Evolutionary conservation across 2,329 filamentous ascomycete species (phyloP).

Genomic region (Botrytis fragariae): DNA sequence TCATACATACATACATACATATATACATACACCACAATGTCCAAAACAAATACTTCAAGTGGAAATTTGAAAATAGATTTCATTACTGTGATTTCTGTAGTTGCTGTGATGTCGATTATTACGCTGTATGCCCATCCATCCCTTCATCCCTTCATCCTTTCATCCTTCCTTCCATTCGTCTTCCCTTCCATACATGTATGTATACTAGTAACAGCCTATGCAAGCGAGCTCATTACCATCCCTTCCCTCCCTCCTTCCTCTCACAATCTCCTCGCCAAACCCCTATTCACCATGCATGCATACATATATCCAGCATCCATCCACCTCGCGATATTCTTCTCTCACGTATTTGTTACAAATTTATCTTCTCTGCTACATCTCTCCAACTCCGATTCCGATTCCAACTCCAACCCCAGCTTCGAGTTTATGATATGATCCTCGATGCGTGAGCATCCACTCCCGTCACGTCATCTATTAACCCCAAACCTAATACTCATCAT

Average conservation of each 20-base stretch:
- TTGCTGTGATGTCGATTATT: background rate
- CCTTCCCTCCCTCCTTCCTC: too few species aligned
- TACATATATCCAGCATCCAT: background rate
- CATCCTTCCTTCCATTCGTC: background rate
- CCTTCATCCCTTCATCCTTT: background rate
- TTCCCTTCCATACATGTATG: background rate
- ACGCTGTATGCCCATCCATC: background rate
- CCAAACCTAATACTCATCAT: slow-evolving; percentile 30
- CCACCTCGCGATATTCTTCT: background rate
- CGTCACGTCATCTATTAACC: background rate
- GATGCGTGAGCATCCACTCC: background rate
- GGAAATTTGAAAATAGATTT: too few species aligned
- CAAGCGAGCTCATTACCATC: background rate
- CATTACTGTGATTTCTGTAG: background rate
- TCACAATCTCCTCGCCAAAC: background rate
- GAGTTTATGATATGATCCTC: background rate
- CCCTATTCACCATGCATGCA: too few species aligned
- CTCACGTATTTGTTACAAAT: background rate
- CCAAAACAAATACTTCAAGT: too few species aligned
- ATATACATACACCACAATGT: too few species aligned
- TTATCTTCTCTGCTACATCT: background rate
- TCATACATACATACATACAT: too few species aligned
- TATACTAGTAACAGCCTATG: background rate
- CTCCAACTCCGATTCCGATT: background rate
- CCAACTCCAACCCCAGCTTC: background rate